Evolutionary conservation across 768 basidiomycete genomes (phyloP).

Genomic region (Termitomyces heimii): DNA sequence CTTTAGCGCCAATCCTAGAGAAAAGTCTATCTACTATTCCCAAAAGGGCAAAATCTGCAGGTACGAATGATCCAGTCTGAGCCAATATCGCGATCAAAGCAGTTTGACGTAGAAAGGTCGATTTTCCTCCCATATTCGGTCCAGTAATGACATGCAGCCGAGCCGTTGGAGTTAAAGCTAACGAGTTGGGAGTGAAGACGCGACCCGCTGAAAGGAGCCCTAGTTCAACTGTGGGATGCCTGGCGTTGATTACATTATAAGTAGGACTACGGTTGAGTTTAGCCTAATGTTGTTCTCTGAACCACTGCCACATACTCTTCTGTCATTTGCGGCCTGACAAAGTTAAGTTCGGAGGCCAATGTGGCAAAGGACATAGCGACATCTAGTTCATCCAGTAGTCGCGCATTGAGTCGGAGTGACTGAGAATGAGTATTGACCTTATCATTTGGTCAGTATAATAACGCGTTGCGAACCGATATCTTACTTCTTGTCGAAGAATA

Average conservation of each 20-base stretch:
- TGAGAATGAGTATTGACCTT: constrained; percentile 59
- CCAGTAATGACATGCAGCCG: constrained; percentile 84
- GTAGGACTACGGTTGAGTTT: constrained; percentile 31
- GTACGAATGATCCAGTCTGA: constrained; percentile 91
- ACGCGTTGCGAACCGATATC: constrained; percentile 1
- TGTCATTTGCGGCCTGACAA: constrained; percentile 63
- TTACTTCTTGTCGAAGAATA: constrained; percentile 59
- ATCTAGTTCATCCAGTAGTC: constrained; percentile 83
- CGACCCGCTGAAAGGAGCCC: constrained; percentile 72
- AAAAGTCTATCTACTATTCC: constrained; percentile 91
- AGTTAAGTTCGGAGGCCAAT: constrained; percentile 72
- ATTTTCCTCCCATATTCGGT: constrained; percentile 96
- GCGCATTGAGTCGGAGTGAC: constrained; percentile 66
- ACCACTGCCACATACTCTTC: constrained; percentile 49
- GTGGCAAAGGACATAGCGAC: constrained; percentile 76
- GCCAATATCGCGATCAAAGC: constrained; percentile 88
- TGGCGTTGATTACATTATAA: constrained; percentile 70
- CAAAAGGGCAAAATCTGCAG: constrained; percentile 72
- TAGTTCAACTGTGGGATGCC: constrained; percentile 91
- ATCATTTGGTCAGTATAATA: not conserved
- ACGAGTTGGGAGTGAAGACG: constrained; percentile 80
- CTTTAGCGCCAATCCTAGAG: constrained; percentile 91
- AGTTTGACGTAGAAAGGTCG: constrained; percentile 86
- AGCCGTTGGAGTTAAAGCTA: constrained; percentile 51
- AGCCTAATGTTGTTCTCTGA: not conserved